Evolutionary conservation across 176 grass and related monocot species (phyloP), one percentile per base, ranked within the genome.

Genomic region (Typha latifolia): DNA sequence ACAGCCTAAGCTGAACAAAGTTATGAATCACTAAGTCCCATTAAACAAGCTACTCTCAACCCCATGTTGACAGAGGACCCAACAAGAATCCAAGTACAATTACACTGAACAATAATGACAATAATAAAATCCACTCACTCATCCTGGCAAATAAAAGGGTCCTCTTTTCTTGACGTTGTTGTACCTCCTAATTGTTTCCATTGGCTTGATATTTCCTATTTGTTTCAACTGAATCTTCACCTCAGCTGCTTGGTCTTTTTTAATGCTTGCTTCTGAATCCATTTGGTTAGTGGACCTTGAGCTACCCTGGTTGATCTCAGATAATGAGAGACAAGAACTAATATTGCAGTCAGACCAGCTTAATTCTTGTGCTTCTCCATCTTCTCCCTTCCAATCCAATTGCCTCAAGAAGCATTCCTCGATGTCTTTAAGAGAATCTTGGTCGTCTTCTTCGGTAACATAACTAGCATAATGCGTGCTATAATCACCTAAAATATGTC

Each of bases 391-490:
- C 66, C 69, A 85, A 66, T 92, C 85, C 63, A 85, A 48, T 75
- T 68, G 84, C 71, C 82, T 85, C 69, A 93, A 48, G 74, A 85
- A 88, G 78, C 82, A 82, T 67, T 85, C 85, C 77, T 93, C 85
- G 29, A 93, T 93, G 20, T 88, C 85, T 61, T 79, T 71, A 9
- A 85, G 80, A 2, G 62, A 69, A 0, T 59, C 55, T 23, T 70
- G 62, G 9, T 82, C 75, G 6, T 75, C 69, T 0, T 74, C 69
- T 0, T 74, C 48, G 0, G 43, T 70, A 14, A 14, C 52, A 29
- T 68, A 15, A 47, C 71, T 71, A 34, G 62, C 64, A 51, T 22
- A 71, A 49, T 67, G 75, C 12, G 71, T 6, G 57, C 62, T 71
- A 0, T 13, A 72, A 59, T 79, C 67, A 47, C 62, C 62, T 14